phyloP scores from a whole-genome alignment of 1,139 yeast species.

The Debaryomycetaceae sp. region DNA sequence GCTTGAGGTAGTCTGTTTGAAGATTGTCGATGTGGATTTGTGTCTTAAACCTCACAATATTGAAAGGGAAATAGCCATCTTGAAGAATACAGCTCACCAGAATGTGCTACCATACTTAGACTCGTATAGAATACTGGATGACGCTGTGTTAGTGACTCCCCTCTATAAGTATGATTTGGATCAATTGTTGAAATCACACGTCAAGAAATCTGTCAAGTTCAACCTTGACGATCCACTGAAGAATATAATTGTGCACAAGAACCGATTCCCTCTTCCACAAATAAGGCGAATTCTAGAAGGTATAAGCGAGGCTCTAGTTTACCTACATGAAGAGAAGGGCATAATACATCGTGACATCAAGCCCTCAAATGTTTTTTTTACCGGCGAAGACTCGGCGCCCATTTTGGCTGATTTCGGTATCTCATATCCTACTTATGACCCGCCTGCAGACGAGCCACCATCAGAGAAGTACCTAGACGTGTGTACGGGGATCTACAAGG shows the following conservation, averaged over 20 bases:
- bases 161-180: constrained; percentile 26
- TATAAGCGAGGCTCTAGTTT: constrained; percentile 19
- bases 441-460: constrained; percentile 43
- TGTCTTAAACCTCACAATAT: constrained; percentile 37
- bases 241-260: constrained; percentile 9
- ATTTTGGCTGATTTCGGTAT: constrained; percentile 80
- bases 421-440: constrained; percentile 36
- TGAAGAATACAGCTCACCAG: constrained; percentile 19
- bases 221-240: constrained; percentile 19
- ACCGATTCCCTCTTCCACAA: constrained; percentile 13
- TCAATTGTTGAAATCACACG: constrained; percentile 18
- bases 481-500: constrained; percentile 72
- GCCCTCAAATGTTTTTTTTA: constrained; percentile 70
- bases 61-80: constrained; percentile 27
- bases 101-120: constrained; percentile 22
- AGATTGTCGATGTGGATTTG: constrained; percentile 39
- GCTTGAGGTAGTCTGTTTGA: constrained; percentile 26
- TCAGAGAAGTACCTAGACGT: constrained; percentile 62
- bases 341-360: constrained; percentile 90
- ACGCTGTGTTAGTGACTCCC: constrained; percentile 32
- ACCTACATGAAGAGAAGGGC: constrained; percentile 38
- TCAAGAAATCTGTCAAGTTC: constrained; percentile 17
- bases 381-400: constrained; percentile 28
- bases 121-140: constrained; percentile 27
- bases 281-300: constrained; percentile 16